Evolutionary conservation across 345 rosid species (phyloP).

Genomic region (Populus nigra): DNA sequence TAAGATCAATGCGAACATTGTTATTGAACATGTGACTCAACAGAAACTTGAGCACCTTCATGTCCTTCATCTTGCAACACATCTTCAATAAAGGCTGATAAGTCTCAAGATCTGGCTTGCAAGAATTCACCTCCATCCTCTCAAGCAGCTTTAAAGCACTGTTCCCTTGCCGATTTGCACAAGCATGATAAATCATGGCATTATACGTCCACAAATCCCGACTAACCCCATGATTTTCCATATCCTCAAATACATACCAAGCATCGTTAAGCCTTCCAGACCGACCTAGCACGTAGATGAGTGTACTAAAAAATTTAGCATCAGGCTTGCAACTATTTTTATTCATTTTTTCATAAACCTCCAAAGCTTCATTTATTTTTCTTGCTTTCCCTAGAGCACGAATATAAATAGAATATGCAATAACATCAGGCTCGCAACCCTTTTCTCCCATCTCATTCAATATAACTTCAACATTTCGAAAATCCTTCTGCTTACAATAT

Average conservation of each 20-base stretch:
- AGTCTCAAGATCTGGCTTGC: constrained; percentile 56
- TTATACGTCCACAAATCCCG: constrained; percentile 50
- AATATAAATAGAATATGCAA: constrained; percentile 66
- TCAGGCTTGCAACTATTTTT: constrained; percentile 58
- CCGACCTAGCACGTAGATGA: constrained; percentile 55
- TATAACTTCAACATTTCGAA: constrained; percentile 52
- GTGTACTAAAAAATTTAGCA: constrained; percentile 58
- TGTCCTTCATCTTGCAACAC: constrained; percentile 68
- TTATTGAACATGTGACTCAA: constrained; percentile 67
- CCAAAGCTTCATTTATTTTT: constrained; percentile 60
- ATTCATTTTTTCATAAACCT: constrained; percentile 70
- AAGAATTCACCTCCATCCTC: constrained; percentile 58
- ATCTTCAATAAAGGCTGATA: constrained; percentile 66
- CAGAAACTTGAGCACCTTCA: constrained; percentile 57
- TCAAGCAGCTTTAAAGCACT: constrained; percentile 56
- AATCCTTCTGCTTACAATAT: constrained; percentile 65
- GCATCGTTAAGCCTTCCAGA: constrained; percentile 75
- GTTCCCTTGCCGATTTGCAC: constrained; percentile 52
- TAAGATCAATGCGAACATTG: constrained; percentile 55
- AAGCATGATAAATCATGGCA: constrained; percentile 60
- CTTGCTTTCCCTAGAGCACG: constrained; percentile 70
- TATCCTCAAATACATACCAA: constrained; percentile 65
- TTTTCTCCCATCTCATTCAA: constrained; percentile 64
- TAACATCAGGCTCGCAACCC: constrained; percentile 53
- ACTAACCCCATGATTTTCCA: constrained; percentile 61